Conservation (phyloP, 495 filamentous ascomycete genomes). For the Neohortaea acidophila region DNA sequence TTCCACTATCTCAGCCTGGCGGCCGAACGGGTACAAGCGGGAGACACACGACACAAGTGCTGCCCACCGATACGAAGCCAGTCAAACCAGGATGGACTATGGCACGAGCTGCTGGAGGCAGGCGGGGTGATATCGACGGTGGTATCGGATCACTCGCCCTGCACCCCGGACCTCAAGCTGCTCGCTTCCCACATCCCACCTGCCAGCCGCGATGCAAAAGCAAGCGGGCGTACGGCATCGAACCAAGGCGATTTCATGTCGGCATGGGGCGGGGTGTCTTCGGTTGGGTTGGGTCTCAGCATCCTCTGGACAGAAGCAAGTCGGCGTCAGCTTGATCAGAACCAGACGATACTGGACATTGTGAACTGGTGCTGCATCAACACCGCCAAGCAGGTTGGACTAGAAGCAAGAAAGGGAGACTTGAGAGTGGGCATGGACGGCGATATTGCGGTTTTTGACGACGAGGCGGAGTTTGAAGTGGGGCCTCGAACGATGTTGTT, state of each 20-base stretch:
- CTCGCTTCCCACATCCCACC: slow-evolving; percentile 50
- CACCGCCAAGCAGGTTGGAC: slow-evolving; percentile 79
- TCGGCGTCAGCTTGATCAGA: slow-evolving; percentile 36
- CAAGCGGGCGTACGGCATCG: slow-evolving; percentile 14
- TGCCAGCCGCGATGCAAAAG: not conserved
- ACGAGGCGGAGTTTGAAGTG: slow-evolving; percentile 60
- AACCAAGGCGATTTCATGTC: slow-evolving; percentile 73
- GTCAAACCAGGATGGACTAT: slow-evolving; percentile 74
- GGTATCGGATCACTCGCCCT: slow-evolving; percentile 94
- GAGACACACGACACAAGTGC: slow-evolving; percentile 94
- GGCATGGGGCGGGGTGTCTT: slow-evolving; percentile 92
- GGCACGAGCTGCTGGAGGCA: slow-evolving; percentile 39
- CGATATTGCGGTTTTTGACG: slow-evolving; percentile 87
- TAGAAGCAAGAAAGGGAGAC: slow-evolving; percentile 70
- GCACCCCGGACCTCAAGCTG: slow-evolving; percentile 85
- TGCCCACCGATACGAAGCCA: slow-evolving; percentile 84
- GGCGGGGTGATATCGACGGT: slow-evolving; percentile 81
- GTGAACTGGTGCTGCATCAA: slow-evolving; percentile 73
- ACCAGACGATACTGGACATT: slow-evolving; percentile 49
- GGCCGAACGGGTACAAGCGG: slow-evolving; percentile 69
- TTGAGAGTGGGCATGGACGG: slow-evolving; percentile 76
- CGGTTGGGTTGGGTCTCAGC: slow-evolving; percentile 77
- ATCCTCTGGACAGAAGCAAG: slow-evolving; percentile 74
- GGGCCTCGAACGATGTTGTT: slow-evolving; percentile 56
- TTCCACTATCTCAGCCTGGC: slow-evolving; percentile 95